Conservation (phyloP, 805 yeast species). For the Torulaspora maleeae region DNA sequence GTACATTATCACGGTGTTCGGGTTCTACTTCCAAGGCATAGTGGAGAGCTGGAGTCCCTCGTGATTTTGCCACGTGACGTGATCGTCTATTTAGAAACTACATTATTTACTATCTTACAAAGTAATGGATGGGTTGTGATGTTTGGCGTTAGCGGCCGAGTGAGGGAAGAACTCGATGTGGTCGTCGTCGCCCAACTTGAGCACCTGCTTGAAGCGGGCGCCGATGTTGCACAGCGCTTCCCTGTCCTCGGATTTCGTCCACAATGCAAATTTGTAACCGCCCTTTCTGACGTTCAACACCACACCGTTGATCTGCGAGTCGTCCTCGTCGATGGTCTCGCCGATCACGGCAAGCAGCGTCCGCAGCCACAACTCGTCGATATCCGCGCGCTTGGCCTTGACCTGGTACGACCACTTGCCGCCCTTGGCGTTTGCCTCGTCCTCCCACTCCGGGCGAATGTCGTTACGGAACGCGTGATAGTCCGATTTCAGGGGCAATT, state of each 20-base stretch:
- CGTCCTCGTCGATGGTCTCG: conserved; percentile 83
- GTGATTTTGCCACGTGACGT: not conserved
- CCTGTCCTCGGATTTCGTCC: conserved; percentile 80
- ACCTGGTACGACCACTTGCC: conserved; percentile 90
- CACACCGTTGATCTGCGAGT: conserved; percentile 87
- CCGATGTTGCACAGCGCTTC: conserved; percentile 71
- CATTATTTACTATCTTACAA: conserved; percentile 27
- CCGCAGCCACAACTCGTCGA: conserved; percentile 90
- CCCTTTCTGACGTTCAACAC: conserved; percentile 83
- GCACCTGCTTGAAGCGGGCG: conserved; percentile 77
- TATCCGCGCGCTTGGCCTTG: conserved; percentile 55
- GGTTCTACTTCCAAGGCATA: conserved; percentile 61
- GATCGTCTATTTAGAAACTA: conserved; percentile 1
- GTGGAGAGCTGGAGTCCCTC: conserved; percentile 17
- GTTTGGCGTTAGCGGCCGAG: conserved; percentile 33
- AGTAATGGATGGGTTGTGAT: conserved; percentile 34
- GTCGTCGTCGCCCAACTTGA: conserved; percentile 69
- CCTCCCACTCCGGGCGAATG: conserved; percentile 98
- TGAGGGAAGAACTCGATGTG: conserved; percentile 64
- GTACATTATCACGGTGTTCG: conserved; percentile 69
- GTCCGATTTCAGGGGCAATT: conserved; percentile 87
- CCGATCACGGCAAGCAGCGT: conserved; percentile 87
- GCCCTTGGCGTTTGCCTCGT: conserved; percentile 76
- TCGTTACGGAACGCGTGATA: conserved; percentile 93
- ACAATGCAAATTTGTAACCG: conserved; percentile 79